Base-by-base conservation (phyloP, 768 basidiomycete species). In the Trametes elegans region DNA sequence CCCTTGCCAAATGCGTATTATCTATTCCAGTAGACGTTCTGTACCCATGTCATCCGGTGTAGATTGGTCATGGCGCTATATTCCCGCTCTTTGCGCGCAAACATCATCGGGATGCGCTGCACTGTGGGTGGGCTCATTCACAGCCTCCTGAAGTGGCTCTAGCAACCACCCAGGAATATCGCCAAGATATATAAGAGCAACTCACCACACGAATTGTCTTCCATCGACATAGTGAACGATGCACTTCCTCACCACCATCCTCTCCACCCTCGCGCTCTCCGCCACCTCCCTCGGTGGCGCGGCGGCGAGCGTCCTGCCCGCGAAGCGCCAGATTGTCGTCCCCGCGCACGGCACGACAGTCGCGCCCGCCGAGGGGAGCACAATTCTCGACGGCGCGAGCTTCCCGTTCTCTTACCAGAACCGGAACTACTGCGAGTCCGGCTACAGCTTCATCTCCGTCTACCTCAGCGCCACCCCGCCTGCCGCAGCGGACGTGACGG, bases 401-500 rank as follows among this genome's bases (percentile, higher is more conserved):
- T 59, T 63, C 57, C 41, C 54, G n/a, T 63, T 63, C 52, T 6
- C 27, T 6, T 63, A 61, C 55, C 41, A 49, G 19, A 36, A 58
- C 24, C 39, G 14, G n/a, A 59, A 63, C 49, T 44, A 35, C n/a
- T 63, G 62, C 53, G 48, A 61, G 24, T 56, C 59, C 26, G 62
- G 62, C 13, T 63, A 61, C 55, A 57, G 50, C 34, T 57, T 51
- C 21, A 51, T 63, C 48, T 45, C 51, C 13, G 55, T 63, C 13
- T 63, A 51, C 24, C 57, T 63, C 16, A 52, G 58, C 43, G 29
- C 34, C 4, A 16, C 32, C 32, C 29, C 53, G 23, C 62, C 62
- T 6, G 38, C 51, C 18, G 19, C 21, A 18, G 53, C 45, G 2
- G 56, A 58, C 43, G 31, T 63, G 16, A 57, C 47, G 34, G 29